phyloP scores from a whole-genome alignment of 495 filamentous ascomycete species.

The Aspergillus taichungensis region DNA sequence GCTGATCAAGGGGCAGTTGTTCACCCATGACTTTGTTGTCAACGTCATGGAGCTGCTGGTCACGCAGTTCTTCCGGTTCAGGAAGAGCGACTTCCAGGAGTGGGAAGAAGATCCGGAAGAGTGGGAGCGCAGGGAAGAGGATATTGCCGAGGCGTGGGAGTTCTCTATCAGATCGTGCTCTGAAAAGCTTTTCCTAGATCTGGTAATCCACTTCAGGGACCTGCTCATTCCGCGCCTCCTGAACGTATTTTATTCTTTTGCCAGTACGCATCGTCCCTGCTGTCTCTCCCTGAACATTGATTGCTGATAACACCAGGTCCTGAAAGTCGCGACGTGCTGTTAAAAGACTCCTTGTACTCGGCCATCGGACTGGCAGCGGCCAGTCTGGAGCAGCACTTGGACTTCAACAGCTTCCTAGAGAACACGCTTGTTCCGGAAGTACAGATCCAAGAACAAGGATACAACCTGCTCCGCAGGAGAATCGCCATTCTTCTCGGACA shows the following conservation, averaged over 20 bases:
- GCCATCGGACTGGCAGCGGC: conserved; percentile 81
- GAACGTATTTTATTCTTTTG: conserved; percentile 65
- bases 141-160: conserved; percentile 70
- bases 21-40: conserved; percentile 63
- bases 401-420: conserved; percentile 74
- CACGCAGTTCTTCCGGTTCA: conserved; percentile 80
- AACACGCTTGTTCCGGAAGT: conserved; percentile 69
- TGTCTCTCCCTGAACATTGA: too few species aligned
- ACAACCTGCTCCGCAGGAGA: conserved; percentile 78
- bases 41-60: conserved; percentile 77
- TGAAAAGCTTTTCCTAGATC: conserved; percentile 87
- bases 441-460: conserved; percentile 63
- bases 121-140: conserved; percentile 82
- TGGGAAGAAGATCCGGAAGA: conserved; percentile 92
- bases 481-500: conserved; percentile 82
- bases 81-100: conserved; percentile 71
- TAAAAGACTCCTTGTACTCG: conserved; percentile 90
- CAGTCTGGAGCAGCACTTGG: conserved; percentile 57
- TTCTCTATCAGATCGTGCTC: conserved; percentile 84
- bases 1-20: conserved; percentile 57
- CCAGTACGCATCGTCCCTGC: conserved; percentile 40
- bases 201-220: conserved; percentile 77
- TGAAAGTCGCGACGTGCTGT: conserved; percentile 59
- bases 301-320: conserved; percentile 22
- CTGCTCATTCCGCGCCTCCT: conserved; percentile 67